phyloP scores from a whole-genome alignment of 495 filamentous ascomycete species.

The Terfezia claveryi region DNA sequence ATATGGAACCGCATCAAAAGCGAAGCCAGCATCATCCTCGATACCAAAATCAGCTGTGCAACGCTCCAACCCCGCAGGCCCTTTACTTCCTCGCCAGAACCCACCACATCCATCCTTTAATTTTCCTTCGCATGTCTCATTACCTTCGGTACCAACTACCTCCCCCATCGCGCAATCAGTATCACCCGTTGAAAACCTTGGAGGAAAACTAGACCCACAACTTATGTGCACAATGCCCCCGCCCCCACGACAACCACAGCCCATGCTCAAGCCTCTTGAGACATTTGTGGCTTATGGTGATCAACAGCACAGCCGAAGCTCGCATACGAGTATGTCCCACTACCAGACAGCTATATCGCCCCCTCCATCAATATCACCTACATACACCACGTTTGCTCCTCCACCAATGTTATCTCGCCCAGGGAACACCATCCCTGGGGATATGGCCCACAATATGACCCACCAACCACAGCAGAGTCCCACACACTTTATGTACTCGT shows the following conservation, averaged over 20 bases:
- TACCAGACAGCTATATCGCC: constrained; percentile 7
- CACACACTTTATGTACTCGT: constrained; percentile 15
- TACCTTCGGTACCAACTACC: too few species aligned
- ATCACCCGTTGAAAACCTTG: too few species aligned
- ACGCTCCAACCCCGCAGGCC: constrained; percentile 24
- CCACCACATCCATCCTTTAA: too few species aligned
- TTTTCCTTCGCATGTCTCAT: too few species aligned
- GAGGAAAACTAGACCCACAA: constrained; percentile 6
- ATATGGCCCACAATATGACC: constrained; percentile 10
- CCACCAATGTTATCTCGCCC: constrained; percentile 9
- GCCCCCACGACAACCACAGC: neutral
- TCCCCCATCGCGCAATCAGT: too few species aligned
- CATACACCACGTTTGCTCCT: constrained; percentile 9
- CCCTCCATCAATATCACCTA: constrained; percentile 6
- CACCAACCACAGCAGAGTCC: constrained; percentile 10
- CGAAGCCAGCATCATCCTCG: constrained; percentile 18
- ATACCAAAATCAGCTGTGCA: constrained; percentile 22
- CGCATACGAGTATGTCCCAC: neutral
- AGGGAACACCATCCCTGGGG: constrained; percentile 5
- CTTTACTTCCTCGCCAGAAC: constrained; percentile 18
- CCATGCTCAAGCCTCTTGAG: neutral
- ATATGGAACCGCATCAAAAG: constrained; percentile 41
- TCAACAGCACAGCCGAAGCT: neutral
- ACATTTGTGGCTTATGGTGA: constrained; percentile 7
- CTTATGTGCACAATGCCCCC: constrained; percentile 7